Conservation (phyloP, 2,329 filamentous ascomycete genomes). For the Gnomoniopsis smithogilvyi region DNA sequence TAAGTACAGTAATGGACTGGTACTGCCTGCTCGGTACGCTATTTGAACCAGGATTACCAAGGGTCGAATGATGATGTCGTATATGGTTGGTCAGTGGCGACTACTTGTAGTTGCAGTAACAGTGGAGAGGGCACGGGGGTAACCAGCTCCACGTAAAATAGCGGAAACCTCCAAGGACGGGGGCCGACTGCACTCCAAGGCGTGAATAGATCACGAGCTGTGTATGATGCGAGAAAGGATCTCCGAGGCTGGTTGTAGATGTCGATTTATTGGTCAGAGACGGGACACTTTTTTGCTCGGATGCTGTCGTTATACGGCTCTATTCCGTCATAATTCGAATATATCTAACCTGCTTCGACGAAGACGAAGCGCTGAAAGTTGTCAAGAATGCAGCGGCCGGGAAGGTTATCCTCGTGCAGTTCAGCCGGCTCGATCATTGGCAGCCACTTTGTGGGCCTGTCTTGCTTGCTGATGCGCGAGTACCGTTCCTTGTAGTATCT, state of each 20-base stretch:
- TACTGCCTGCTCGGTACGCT: background rate
- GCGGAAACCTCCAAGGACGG: conserved; percentile 8
- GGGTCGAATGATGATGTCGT: conserved; percentile 6
- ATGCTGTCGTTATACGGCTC: too few relatives aligned
- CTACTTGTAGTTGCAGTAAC: conserved; percentile 8
- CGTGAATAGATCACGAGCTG: background rate
- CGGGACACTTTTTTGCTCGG: too few relatives aligned
- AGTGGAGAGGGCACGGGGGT: conserved; percentile 7
- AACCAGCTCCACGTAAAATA: conserved; percentile 14
- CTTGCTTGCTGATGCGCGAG: background rate
- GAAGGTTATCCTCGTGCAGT: too few relatives aligned
- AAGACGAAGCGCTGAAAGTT: too few relatives aligned
- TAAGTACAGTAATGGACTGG: conserved; percentile 2
- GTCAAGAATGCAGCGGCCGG: too few relatives aligned
- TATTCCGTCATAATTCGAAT: too few relatives aligned
- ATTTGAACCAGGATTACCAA: background rate
- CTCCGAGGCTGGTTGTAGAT: background rate
- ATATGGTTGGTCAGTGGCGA: conserved; percentile 16
- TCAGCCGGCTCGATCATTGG: background rate
- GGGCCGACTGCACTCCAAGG: conserved; percentile 5
- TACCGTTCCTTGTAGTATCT: background rate
- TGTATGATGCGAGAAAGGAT: background rate
- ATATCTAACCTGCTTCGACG: too few relatives aligned
- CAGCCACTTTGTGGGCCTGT: background rate
- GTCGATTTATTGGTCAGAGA: background rate